These are phyloP conservation scores for Corinectria fuckeliana DNA, from an alignment of 2,329 filamentous ascomycete species.

Conservation along the genomic window DNA sequence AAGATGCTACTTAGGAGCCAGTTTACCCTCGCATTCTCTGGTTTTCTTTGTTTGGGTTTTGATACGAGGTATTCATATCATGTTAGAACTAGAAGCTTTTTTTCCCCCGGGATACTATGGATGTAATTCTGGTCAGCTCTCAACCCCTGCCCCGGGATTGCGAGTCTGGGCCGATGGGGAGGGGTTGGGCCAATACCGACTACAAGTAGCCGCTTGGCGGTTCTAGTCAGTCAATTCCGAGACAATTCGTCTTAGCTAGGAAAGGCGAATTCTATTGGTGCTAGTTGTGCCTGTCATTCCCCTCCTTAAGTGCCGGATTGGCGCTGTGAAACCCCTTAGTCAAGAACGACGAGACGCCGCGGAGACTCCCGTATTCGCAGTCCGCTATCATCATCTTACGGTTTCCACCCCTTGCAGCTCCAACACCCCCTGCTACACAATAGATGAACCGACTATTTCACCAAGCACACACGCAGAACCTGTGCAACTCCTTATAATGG, in stretches of 20 bases:
- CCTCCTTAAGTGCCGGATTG: neutral
- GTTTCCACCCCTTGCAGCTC: neutral
- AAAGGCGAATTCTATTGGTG: neutral
- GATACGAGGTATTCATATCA: too few species aligned
- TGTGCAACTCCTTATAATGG: neutral
- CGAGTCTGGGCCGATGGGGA: neutral
- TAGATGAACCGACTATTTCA: neutral
- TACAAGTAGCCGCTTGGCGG: neutral
- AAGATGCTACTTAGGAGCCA: too few species aligned
- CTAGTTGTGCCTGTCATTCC: neutral
- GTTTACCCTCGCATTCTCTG: too few species aligned
- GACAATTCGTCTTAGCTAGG: neutral
- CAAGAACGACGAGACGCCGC: conserved; percentile 1
- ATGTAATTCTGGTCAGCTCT: neutral
- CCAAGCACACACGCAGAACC: neutral
- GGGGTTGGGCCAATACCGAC: neutral
- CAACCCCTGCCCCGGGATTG: neutral
- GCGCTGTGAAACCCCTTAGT: neutral
- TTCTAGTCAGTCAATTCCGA: neutral
- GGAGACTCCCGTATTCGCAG: too few species aligned
- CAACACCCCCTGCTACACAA: neutral
- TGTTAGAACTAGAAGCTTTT: neutral
- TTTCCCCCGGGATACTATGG: neutral
- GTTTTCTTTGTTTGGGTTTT: too few species aligned
- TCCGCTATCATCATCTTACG: neutral